phyloP scores from a whole-genome alignment of 257 asterid species.

The Leptodermis oblonga region DNA sequence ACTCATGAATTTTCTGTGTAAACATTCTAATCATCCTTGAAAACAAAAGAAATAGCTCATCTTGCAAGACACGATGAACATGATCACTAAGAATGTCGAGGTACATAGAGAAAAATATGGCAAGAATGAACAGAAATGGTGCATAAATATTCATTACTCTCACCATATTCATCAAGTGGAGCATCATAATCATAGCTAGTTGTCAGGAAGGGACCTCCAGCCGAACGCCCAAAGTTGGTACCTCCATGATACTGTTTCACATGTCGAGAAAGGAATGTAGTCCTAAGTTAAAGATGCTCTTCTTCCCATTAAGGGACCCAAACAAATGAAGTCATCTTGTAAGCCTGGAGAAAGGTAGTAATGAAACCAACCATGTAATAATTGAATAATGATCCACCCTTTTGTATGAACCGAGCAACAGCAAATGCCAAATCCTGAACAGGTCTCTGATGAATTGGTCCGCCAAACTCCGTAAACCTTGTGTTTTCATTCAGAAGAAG shows the following conservation, averaged over 20 bases:
- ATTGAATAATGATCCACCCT: conserved; percentile 86
- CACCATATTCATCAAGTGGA: conserved; percentile 54
- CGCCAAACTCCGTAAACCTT: conserved; percentile 88
- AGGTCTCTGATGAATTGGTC: conserved; percentile 68
- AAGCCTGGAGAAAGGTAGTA: neutral
- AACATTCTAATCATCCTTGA: neutral
- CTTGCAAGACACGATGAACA: neutral
- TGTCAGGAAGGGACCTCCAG: conserved; percentile 89
- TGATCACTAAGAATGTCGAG: neutral
- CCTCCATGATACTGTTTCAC: conserved; percentile 72
- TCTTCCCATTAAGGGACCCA: neutral
- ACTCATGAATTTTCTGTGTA: neutral
- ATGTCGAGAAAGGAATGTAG: conserved; percentile 3
- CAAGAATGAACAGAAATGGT: neutral
- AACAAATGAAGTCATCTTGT: neutral
- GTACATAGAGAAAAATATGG: neutral
- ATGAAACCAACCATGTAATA: conserved; percentile 82
- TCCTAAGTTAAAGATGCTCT: neutral
- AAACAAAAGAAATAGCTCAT: neutral
- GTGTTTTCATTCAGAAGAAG: conserved; percentile 10
- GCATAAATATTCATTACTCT: conserved; percentile 8
- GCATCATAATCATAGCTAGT: conserved; percentile 96
- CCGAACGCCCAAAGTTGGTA: conserved; percentile 87
- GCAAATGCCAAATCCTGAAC: conserved; percentile 92
- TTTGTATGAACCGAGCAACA: conserved; percentile 80